These are phyloP conservation scores for Fagus sylvatica DNA, from an alignment of 306 rosid genomes.

Conservation along the genomic window DNA sequence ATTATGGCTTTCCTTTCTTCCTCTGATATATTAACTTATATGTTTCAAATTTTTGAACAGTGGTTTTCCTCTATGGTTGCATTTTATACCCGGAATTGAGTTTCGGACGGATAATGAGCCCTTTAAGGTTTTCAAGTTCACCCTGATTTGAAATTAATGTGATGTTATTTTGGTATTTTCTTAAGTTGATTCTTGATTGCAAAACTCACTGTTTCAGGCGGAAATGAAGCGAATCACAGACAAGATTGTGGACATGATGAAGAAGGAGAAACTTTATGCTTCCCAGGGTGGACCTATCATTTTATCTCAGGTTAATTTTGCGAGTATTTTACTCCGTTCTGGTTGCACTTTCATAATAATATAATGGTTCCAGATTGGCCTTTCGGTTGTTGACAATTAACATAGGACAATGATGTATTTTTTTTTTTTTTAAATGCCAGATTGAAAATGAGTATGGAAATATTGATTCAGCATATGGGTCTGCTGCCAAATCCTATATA, in stretches of 20 bases:
- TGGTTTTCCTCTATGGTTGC: constrained; percentile 93
- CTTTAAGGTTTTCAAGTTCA: constrained; percentile 53
- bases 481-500: constrained; percentile 71
- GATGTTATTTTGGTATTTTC: neutral
- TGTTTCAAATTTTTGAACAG: constrained; percentile 42
- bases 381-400: neutral
- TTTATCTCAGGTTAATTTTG: constrained; percentile 75
- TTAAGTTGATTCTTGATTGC: neutral
- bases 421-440: constrained; percentile 35
- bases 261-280: constrained; percentile 77
- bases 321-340: neutral
- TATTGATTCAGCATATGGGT: constrained; percentile 49
- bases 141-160: neutral
- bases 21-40: neutral
- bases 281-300: constrained; percentile 96
- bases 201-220: constrained; percentile 50
- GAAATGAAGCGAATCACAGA: constrained; percentile 87
- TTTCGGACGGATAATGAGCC: constrained; percentile 83
- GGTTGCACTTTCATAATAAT: neutral
- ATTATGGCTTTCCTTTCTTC: neutral
- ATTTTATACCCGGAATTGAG: constrained; percentile 72
- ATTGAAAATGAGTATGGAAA: constrained; percentile 91
- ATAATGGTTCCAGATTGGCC: neutral
- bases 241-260: constrained; percentile 84
- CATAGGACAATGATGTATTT: neutral